A percentile compares a stretch with the other conserved stretches of the same genome.
Conservation (phyloP, 2,329 filamentous ascomycete genomes). For the Emergomyces africanus region DNA sequence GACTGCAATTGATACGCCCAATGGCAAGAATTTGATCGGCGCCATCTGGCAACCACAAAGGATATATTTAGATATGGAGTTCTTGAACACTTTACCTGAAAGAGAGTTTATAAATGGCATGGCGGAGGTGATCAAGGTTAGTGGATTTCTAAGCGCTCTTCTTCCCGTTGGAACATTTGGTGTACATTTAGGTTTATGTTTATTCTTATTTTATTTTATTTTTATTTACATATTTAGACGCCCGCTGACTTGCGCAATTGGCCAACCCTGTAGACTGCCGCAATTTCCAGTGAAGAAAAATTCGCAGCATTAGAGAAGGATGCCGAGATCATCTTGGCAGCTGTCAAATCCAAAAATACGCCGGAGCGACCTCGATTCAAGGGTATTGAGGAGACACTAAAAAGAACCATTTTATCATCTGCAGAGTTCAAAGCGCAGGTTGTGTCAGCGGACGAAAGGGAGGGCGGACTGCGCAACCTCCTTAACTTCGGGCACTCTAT, state of each 20-base stretch:
- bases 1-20: constrained; percentile 91
- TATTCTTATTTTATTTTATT: background rate
- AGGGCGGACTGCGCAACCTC: constrained; percentile 85
- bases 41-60: constrained; percentile 93
- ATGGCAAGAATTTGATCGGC: constrained; percentile 92
- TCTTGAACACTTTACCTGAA: constrained; percentile 78
- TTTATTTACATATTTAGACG: no score
- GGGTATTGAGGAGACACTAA: constrained; percentile 57
- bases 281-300: constrained; percentile 84
- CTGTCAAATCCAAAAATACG: constrained; percentile 50
- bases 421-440: constrained; percentile 90
- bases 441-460: constrained; percentile 85
- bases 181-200: background rate
- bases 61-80: constrained; percentile 88
- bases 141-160: background rate
- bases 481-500: constrained; percentile 98
- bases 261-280: constrained; percentile 54
- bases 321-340: constrained; percentile 60
- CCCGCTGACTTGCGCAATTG: background rate
- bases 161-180: background rate
- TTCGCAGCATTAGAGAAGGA: constrained; percentile 76
- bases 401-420: constrained; percentile 74
- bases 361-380: constrained; percentile 49
- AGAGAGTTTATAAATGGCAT: constrained; percentile 97
- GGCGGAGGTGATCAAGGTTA: constrained; percentile 82